Conservation (phyloP, 257 asterid genomes). For the Ballota nigra region DNA sequence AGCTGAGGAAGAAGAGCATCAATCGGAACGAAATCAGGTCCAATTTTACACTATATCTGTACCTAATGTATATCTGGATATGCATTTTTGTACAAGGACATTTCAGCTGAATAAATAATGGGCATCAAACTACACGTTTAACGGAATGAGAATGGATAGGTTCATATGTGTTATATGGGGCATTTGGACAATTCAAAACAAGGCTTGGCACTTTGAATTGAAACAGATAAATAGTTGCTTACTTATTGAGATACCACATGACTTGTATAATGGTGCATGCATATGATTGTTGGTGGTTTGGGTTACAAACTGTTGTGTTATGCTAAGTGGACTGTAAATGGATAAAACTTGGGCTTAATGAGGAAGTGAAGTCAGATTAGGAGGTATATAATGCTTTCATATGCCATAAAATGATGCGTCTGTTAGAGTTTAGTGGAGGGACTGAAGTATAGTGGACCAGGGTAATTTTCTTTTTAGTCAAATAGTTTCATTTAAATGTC, state of each 20-base stretch:
- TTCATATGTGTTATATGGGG: background rate
- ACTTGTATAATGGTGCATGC: background rate
- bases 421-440: background rate
- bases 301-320: background rate
- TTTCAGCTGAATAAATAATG: background rate
- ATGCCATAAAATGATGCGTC: background rate
- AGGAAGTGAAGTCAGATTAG: background rate
- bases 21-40: conserved; percentile 48
- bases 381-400: background rate
- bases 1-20: conserved; percentile 48
- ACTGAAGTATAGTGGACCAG: background rate
- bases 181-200: background rate
- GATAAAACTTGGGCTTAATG: background rate
- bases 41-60: background rate
- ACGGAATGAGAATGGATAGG: background rate
- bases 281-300: background rate
- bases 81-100: background rate
- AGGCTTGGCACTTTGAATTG: background rate
- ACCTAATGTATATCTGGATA: background rate
- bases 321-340: background rate
- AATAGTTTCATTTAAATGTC: background rate
- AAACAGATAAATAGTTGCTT: background rate
- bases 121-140: background rate
- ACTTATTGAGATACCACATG: background rate
- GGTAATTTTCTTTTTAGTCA: background rate